These are phyloP conservation scores for Cystofilobasidium macerans DNA, from an alignment of 768 basidiomycete species.

Conservation along the genomic window DNA sequence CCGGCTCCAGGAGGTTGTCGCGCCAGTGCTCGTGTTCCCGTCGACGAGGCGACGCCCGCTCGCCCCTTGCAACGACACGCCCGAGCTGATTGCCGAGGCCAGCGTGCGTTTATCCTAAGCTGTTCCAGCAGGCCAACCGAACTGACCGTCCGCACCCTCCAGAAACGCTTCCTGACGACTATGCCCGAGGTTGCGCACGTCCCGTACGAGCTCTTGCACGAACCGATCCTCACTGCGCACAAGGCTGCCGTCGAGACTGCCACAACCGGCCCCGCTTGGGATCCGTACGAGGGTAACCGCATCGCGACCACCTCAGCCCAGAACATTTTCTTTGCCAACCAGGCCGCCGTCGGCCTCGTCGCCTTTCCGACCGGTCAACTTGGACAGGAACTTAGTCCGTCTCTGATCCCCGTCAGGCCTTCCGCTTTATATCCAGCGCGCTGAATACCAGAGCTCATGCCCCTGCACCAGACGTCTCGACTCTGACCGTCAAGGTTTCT, in stretches of 20 bases:
- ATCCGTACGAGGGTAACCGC: slow-evolving; percentile 20
- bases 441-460: background rate
- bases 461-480: slow-evolving; percentile 12
- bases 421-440: background rate
- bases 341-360: slow-evolving; percentile 5
- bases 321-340: background rate
- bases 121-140: background rate
- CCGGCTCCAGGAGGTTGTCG: slow-evolving; percentile 7
- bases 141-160: background rate
- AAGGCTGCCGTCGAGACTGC: background rate
- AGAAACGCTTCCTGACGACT: slow-evolving; percentile 20
- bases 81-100: slow-evolving; percentile 28
- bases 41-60: slow-evolving; percentile 25
- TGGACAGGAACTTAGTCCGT: slow-evolving; percentile 19
- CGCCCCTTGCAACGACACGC: slow-evolving; percentile 28
- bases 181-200: slow-evolving; percentile 14
- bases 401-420: too few relatives aligned
- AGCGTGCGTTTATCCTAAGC: background rate
- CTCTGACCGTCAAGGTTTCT: background rate
- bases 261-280: background rate
- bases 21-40: slow-evolving; percentile 20
- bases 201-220: slow-evolving; percentile 15
- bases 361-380: slow-evolving; percentile 9
- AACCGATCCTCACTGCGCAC: background rate
- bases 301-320: slow-evolving; percentile 18